Percentiles rank a stretch among this genome's conserved stretches.
Conservation (phyloP, 1,139 yeast genomes). For the Saccharomyces pastorianus region DNA sequence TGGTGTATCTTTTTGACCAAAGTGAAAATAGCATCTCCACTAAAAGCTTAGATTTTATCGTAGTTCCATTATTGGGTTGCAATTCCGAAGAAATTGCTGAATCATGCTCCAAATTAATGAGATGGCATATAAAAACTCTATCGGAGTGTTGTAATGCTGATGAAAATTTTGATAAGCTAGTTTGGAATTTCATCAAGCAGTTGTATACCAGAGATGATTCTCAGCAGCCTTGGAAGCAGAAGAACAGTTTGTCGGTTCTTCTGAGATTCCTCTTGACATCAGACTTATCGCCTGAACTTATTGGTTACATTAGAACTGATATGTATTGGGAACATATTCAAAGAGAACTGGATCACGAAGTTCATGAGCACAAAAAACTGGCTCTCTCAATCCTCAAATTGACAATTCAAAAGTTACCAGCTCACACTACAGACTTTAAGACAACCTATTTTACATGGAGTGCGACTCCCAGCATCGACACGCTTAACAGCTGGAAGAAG, state of each 20-base stretch:
- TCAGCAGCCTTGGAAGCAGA: slow-evolving; percentile 30
- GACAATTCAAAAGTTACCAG: slow-evolving; percentile 39
- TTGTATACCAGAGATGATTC: slow-evolving; percentile 28
- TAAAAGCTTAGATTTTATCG: slow-evolving; percentile 11
- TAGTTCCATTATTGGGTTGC: slow-evolving; percentile 16
- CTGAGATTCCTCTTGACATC: slow-evolving; percentile 40
- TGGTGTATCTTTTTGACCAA: slow-evolving; percentile 9
- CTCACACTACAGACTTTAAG: neutral
- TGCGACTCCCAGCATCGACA: slow-evolving; percentile 21
- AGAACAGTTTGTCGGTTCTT: slow-evolving; percentile 48
- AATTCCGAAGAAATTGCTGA: slow-evolving; percentile 15
- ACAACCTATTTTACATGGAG: slow-evolving; percentile 45
- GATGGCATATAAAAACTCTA: slow-evolving; percentile 22
- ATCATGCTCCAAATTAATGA: slow-evolving; percentile 18
- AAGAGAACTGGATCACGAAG: slow-evolving; percentile 44
- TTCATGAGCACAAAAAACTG: slow-evolving; percentile 67
- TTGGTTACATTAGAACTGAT: slow-evolving; percentile 32
- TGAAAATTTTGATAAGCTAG: slow-evolving; percentile 16
- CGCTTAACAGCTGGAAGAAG: slow-evolving; percentile 60
- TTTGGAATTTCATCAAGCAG: slow-evolving; percentile 43
- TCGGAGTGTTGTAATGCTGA: slow-evolving; percentile 7
- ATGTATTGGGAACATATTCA: slow-evolving; percentile 58
- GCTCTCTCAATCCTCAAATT: slow-evolving; percentile 60
- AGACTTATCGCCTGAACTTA: slow-evolving; percentile 28
- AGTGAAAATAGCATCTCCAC: neutral